Base-by-base conservation (phyloP, 805 yeast genomes). In the Lipomyces japonicus region DNA sequence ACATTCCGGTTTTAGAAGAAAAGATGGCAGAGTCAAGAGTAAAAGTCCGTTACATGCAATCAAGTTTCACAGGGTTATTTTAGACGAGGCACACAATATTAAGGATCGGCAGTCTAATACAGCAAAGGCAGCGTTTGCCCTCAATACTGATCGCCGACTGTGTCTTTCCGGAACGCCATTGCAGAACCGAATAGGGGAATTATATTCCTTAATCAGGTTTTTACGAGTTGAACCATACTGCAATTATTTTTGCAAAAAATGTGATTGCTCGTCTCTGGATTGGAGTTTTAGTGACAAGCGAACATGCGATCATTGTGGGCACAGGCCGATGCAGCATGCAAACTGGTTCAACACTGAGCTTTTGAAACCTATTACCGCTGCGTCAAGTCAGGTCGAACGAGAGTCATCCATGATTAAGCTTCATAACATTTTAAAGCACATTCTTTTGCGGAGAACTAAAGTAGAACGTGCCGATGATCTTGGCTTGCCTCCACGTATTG, bases 11-110 rank as follows among this genome's bases (percentile, higher is more conserved):
- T 86, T 89, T 66, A 80, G 79, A 50, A 71, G 97, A 39, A 83
- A 84, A 55, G 78, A 73, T 16, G 82, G 85, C 1, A 61, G 79
- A 22, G 82, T 85, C 2, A 85, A 86, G 64, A 95, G 89, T 56
- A 74, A 75, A 53, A 82, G 95, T 21, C 77, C 82, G 0, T 66
- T 93, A 35, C 98, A 93, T 64, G 70, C 76, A 12, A 74, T 86
- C 39, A 74, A 78, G 36, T 93, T 89, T 65, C 84, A 88, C 63
- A 72, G 99, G 50, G 95, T 91, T 6, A 78, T 93, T 14, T 71
- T 93, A 44, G 99, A 93, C 69, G 99, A 93, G 65, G 98, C 98
- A 0, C 99, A 93, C 66, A 91, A 91, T 63, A 91, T 93, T 72
- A 93, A 93, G 65, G 97, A 93, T 66, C 76, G 97, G 51, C 89